phyloP scores from a whole-genome alignment of 2,329 filamentous ascomycete genomes.

The Bimuria novae-zelandiae region DNA sequence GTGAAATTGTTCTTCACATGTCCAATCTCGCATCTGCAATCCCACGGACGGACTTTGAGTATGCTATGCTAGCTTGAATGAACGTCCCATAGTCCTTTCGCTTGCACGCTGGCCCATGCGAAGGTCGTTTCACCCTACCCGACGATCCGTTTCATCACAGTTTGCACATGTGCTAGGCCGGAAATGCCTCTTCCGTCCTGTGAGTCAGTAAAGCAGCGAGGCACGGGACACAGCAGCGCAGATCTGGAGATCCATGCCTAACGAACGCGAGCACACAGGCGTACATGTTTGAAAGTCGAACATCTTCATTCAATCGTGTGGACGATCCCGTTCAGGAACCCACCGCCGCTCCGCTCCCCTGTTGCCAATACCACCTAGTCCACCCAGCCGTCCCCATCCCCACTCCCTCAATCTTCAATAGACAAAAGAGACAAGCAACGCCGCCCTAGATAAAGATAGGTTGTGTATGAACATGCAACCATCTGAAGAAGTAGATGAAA shows the following conservation, averaged over 20 bases:
- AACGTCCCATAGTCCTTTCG: not conserved
- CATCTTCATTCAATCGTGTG: constrained; percentile 11
- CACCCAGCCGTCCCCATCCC: not conserved
- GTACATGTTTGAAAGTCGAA: constrained; percentile 10
- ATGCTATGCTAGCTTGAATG: not conserved
- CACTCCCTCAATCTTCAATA: not conserved
- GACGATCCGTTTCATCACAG: constrained; percentile 6
- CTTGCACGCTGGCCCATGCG: not conserved
- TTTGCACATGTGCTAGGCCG: not conserved
- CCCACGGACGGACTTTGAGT: constrained; percentile 4
- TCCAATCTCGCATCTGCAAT: not conserved
- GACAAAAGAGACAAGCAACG: constrained; percentile 12
- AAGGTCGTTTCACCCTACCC: constrained; percentile 4
- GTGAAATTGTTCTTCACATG: not conserved
- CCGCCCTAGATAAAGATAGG: constrained; percentile 15
- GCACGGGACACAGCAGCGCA: constrained; percentile 1
- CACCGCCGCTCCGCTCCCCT: not conserved
- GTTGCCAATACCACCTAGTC: not conserved
- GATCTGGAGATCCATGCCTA: constrained; percentile 6
- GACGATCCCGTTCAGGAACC: not conserved
- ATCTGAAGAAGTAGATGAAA: constrained; percentile 12
- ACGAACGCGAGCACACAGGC: not conserved
- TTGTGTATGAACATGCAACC: constrained; percentile 9
- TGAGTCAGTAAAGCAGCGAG: not conserved
- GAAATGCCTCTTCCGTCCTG: not conserved